Percentiles rank a stretch among this genome's conserved stretches.
These are phyloP conservation scores for Ceratocystis cubensis DNA, from an alignment of 2,329 filamentous ascomycete species.

Conservation along the genomic window DNA sequence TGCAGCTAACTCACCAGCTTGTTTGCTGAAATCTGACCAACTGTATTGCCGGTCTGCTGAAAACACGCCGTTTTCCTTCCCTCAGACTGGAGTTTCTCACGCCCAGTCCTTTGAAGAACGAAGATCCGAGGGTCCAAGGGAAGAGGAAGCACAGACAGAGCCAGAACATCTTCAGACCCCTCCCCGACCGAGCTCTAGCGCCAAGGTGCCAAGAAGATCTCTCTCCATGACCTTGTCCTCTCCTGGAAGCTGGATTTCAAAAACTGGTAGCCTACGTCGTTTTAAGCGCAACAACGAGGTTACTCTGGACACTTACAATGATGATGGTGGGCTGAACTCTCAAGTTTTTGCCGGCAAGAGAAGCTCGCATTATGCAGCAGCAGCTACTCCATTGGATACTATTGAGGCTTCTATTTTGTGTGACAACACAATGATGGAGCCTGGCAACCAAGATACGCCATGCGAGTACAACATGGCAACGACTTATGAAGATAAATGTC, in stretches of 20 bases:
- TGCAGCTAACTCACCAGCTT: conserved; percentile 11
- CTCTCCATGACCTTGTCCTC: conserved; percentile 49
- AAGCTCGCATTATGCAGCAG: conserved; percentile 17
- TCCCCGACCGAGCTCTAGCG: background rate
- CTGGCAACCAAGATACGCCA: conserved; percentile 12
- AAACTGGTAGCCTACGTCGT: conserved; percentile 43
- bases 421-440: conserved; percentile 12
- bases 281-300: conserved; percentile 34
- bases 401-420: conserved; percentile 21
- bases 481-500: background rate
- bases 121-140: background rate
- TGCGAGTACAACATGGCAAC: conserved; percentile 4
- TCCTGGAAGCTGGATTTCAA: conserved; percentile 44
- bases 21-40: conserved; percentile 19
- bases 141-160: background rate
- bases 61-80: background rate
- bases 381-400: conserved; percentile 15
- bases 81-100: background rate
- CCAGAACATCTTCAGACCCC: background rate
- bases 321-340: background rate
- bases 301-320: background rate
- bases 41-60: conserved; percentile 1
- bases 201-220: conserved; percentile 30
- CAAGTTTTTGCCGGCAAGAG: background rate
- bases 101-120: background rate